Evolutionary conservation across 352 stramenopile genomes (phyloP).

Genomic region (Globisporangium rhizosaccharum): DNA sequence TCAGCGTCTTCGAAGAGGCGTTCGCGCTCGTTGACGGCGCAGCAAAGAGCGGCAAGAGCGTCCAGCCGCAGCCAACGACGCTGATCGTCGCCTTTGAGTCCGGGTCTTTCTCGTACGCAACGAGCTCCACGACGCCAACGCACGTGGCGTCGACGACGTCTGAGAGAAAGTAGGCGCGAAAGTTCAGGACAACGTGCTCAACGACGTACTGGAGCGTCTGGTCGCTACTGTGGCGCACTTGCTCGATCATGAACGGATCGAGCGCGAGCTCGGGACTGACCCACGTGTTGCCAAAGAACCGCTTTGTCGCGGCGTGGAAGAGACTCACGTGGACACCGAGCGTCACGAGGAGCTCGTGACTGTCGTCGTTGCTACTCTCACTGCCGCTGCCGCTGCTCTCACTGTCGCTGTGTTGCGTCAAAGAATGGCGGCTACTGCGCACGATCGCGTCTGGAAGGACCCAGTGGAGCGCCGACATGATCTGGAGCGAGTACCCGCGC

Average conservation of each 20-base stretch:
- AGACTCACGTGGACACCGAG: conserved; percentile 84
- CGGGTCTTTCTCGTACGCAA: conserved; percentile 84
- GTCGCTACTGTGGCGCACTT: conserved; percentile 34
- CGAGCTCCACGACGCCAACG: conserved; percentile 91
- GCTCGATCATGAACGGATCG: conserved; percentile 45
- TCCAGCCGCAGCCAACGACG: conserved; percentile 90
- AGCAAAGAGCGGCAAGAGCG: conserved; percentile 86
- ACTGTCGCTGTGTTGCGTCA: conserved; percentile 13
- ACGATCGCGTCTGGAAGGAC: conserved; percentile 53
- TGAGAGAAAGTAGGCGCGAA: conserved; percentile 81
- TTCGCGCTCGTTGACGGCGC: conserved; percentile 7
- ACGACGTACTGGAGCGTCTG: conserved; percentile 47
- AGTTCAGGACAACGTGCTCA: conserved; percentile 48
- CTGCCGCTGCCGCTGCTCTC: conserved; percentile 31
- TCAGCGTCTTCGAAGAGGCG: conserved; percentile 14
- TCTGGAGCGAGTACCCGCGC: conserved; percentile 54
- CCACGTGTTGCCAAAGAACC: conserved; percentile 93
- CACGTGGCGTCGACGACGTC: conserved; percentile 87
- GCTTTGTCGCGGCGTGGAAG: conserved; percentile 78
- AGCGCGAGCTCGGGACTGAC: conserved; percentile 61
- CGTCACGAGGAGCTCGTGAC: conserved; percentile 45
- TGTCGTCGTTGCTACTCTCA: conserved; percentile 30
- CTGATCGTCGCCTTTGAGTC: conserved; percentile 64
- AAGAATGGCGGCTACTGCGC: conserved; percentile 7
- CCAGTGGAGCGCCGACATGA: conserved; percentile 67